Base-by-base conservation (phyloP, 192 early-diverging fungal species). In the Globomyces pollinis-pini region DNA sequence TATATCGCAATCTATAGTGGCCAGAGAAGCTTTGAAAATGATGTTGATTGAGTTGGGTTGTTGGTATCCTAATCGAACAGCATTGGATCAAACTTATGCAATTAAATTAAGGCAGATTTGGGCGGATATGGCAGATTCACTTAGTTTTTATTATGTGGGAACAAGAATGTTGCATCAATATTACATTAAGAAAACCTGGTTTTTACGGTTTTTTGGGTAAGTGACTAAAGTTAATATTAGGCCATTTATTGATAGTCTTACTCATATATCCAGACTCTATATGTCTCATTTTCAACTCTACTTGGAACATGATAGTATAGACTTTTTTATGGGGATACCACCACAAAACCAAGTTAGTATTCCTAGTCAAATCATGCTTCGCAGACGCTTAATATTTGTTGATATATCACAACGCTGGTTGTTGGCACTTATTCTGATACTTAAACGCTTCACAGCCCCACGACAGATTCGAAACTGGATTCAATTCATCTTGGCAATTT, bases 21-120 rank as follows among this genome's bases (percentile, higher is more conserved):
- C 55, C 1, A 26, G 24, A n/a, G 24, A 39, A 1, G 31, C 16
- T 0, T 39, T 57, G 21, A 30, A 13, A 12, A 8, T 42, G 2
- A 26, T 57, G 55, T 38, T 57, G 0, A 42, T 31, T 12, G 55
- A 57, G 41, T 16, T 57, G 38, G 55, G 33, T 15, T 34, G 21
- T 16, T 57, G 38, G 38, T 21, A n/a, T 4, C 26, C 8, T 20
- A 13, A 8, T 13, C 7, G 38, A 1, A 39, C 29, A 26, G 41
- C 21, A n/a, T 20, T 42, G 16, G 36, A 38, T 41, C 21, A 29
- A n/a, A 0, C 24, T 2, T 26, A 9, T 8, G 30, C 16, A 30
- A 33, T 16, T 16, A 29, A 30, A 4, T 31, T 57, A 8, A 29
- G 41, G 24, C 5, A 41, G 12, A 1, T 57, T 12, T 57, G 55